Evolutionary conservation across 1,284 basidiomycete genomes (phyloP), one percentile per base, ranked within the genome.

Genomic region (Cryptococcus sp.): DNA sequence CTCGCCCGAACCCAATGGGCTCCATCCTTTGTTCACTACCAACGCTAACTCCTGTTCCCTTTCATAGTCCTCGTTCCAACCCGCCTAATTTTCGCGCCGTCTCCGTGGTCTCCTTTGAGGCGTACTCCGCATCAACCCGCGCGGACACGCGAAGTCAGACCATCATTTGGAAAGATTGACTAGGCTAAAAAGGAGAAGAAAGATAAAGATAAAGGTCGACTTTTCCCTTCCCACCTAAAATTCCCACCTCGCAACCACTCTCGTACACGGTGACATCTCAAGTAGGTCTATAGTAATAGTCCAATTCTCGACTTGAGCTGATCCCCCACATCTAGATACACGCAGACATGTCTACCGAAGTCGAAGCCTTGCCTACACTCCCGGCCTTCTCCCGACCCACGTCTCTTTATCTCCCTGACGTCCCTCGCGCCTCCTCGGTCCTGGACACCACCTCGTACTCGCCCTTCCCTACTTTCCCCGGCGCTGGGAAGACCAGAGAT

Each of bases 391-490:
- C 69, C 39, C 65, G 66, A 2, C 62, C 64, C 6, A 63, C 63
- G 17, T 68, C 69, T 13, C 64, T 71, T 2, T 66, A 55, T 52
- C 55, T 69, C 17, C 66, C 69, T 27, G 57, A 58, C 47, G 52
- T 66, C 42, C 52, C 62, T 25, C 47, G 62, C 57, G 41, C 59
- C 51, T 47, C 60, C 19, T 51, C 63, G 16, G 46, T 68, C 19
- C 52, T 71, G 46, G 64, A 68, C 39, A 57, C 67, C 19, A 62
- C 64, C 16, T 69, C 72, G 6, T 77, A 75, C 58, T 73, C 72
- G 8, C 75, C 75, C n/a, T 77, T 72, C 56, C 75, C 75, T 0
- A 61, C 64, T 5, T 64, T 77, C 50, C 64, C 67, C 16, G 67
- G 63, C 22, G 55, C 62, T 15, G 19, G 23, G 11, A 52, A 57